Conservation (phyloP, 352 stramenopile genomes). For the Discostella stelligera region DNA sequence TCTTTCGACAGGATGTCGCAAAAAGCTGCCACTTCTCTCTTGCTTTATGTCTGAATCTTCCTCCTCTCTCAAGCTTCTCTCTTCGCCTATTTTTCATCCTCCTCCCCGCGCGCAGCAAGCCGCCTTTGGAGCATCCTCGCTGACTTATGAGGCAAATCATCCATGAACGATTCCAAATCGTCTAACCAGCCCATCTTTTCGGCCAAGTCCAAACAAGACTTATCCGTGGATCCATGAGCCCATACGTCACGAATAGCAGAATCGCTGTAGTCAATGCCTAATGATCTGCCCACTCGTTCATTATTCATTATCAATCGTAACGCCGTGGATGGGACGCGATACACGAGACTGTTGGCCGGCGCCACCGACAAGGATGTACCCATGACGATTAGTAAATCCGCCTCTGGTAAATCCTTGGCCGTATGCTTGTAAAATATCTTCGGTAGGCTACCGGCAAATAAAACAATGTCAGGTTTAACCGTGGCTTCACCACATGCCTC, state of each 20-base stretch:
- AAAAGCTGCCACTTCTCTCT: too few relatives aligned
- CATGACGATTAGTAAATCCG: conserved; percentile 81
- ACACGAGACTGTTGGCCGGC: conserved; percentile 77
- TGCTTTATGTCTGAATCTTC: too few relatives aligned
- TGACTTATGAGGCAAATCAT: conserved; percentile 59
- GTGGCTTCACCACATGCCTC: conserved; percentile 52
- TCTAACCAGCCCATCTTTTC: conserved; percentile 71
- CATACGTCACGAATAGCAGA: conserved; percentile 60
- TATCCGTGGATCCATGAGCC: conserved; percentile 62
- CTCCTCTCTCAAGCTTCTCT: too few relatives aligned
- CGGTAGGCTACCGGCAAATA: conserved; percentile 76
- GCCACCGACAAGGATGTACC: conserved; percentile 76
- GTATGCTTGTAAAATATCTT: conserved; percentile 68
- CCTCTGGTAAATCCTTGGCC: conserved; percentile 61
- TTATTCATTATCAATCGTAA: conserved; percentile 77
- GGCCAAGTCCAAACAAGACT: conserved; percentile 60
- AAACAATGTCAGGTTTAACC: conserved; percentile 83
- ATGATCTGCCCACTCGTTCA: conserved; percentile 63
- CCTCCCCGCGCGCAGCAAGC: conserved; percentile 28
- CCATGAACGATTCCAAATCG: conserved; percentile 45
- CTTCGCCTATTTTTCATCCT: conserved; percentile 1
- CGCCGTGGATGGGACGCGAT: conserved; percentile 50
- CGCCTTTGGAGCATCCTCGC: conserved; percentile 35
- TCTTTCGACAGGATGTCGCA: too few relatives aligned
- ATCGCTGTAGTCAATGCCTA: conserved; percentile 66